Conservation (phyloP, 2,329 filamentous ascomycete genomes). For the Canariomyces notabilis region DNA sequence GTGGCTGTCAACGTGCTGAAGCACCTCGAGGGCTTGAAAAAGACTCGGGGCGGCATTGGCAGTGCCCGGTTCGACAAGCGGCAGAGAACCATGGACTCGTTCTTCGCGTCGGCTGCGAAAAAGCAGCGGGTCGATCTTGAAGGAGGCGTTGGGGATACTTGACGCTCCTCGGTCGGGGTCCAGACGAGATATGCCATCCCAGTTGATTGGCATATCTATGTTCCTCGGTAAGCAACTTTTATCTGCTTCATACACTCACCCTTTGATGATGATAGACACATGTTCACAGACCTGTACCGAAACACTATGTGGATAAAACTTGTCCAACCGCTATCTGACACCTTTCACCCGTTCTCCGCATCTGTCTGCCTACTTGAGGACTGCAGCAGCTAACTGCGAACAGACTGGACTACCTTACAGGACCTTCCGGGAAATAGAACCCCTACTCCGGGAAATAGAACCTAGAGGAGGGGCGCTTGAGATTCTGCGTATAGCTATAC, state of each 20-base stretch:
- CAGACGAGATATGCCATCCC: no score
- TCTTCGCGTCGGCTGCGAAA: constrained; percentile 55
- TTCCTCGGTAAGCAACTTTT: constrained; percentile 41
- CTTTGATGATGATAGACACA: constrained; percentile 65
- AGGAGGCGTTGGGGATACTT: no score
- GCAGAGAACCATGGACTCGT: constrained; percentile 71
- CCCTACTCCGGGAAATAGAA: no score
- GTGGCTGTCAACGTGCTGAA: constrained; percentile 61
- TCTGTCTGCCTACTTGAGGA: no score
- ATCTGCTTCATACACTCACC: constrained; percentile 14
- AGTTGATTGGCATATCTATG: no score
- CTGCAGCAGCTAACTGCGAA: no score
- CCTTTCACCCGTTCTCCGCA: constrained; percentile 10
- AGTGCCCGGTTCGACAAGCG: constrained; percentile 69
- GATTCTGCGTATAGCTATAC: no score
- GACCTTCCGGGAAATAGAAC: no score
- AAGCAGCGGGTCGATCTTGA: constrained; percentile 44
- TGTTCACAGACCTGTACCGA: constrained; percentile 85
- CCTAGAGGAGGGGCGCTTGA: no score
- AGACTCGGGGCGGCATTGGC: constrained; percentile 77
- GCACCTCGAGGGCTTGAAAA: constrained; percentile 70
- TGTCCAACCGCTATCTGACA: constrained; percentile 82
- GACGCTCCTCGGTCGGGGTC: no score
- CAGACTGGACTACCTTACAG: no score
- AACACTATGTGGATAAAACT: constrained; percentile 59